Evolutionary conservation across 129 eudicot genomes (phyloP), one percentile per base, ranked within the genome.

Genomic region (Flaveria robusta): DNA sequence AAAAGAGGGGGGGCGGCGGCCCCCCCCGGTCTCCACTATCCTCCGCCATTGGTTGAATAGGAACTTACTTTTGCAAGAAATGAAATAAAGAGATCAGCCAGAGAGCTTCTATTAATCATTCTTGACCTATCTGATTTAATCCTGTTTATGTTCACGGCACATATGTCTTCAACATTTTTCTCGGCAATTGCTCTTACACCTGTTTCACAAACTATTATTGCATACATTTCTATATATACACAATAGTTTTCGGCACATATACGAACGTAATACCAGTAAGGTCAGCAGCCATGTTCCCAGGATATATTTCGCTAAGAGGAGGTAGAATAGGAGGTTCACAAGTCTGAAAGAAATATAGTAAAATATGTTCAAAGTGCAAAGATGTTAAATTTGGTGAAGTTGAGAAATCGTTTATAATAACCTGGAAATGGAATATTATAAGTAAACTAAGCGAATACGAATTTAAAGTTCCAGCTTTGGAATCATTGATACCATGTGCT

Each of bases 391-490:
- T 14, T 16, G 39, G 18, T 13, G 46, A 43, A 37, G 39, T 34
- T 34, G 7, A 9, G 51, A 8, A 67, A 45, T 9, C 13, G 29
- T 59, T 41, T 20, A 58, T 71, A 67, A 18, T 78, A 31, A 94
- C 98, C 97, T 94, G 98, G 79, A 94, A 86, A 86, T 94, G 98
- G 82, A 88, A 94, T 62, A 94, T 73, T 22, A 94, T 77, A 49
- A 94, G 93, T 75, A 94, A 81, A 75, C 93, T 87, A 58, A 94
- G 85, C 42, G 93, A 85, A 84, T 94, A 94, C 20, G 98, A 94
- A 70, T 94, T 94, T 58, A 94, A 83, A 37, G 91, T 80, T 72
- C 98, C 98, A 60, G 86, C 70, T 83, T 87, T 91, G 41, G 98
- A 81, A 66, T 91, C 92, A 77, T 91, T 94, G 31, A 94, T 91